Conservation (phyloP, 495 filamentous ascomycete genomes). For the Daldinia vernicosa region DNA sequence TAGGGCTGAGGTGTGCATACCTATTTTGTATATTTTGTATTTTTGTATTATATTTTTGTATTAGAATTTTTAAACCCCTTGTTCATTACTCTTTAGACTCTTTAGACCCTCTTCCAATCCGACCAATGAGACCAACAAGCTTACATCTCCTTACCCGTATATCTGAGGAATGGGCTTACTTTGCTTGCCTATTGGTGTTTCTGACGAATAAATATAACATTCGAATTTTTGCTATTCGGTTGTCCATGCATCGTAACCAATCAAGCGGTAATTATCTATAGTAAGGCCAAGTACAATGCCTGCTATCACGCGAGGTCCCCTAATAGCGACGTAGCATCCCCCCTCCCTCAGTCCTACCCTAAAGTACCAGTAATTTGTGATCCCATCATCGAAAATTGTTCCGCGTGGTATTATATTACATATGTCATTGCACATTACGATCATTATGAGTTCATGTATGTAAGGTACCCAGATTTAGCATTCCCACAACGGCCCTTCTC, state of each 20-base stretch:
- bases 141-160: neutral
- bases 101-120: neutral
- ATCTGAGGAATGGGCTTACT: neutral
- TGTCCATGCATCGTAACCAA: neutral
- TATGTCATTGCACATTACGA: too few relatives aligned
- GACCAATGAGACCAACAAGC: neutral
- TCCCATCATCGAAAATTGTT: constrained; percentile 6
- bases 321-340: neutral
- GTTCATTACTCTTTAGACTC: neutral
- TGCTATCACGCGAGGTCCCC: neutral
- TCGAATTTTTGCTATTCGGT: neutral
- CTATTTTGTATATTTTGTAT: neutral
- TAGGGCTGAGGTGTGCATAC: constrained; percentile 26
- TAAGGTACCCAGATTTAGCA: constrained; percentile 31
- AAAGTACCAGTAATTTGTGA: neutral
- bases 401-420: constrained; percentile 13
- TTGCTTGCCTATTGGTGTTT: constrained; percentile 8
- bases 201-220: constrained; percentile 6
- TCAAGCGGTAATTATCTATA: neutral
- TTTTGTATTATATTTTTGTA: neutral
- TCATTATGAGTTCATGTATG: constrained; percentile 10
- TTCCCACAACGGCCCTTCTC: constrained; percentile 24
- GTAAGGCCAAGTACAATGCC: neutral
- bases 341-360: neutral
- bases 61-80: neutral